These are phyloP conservation scores for Setaria viridis DNA, from an alignment of 202 grass and related monocot species.

Conservation along the genomic window DNA sequence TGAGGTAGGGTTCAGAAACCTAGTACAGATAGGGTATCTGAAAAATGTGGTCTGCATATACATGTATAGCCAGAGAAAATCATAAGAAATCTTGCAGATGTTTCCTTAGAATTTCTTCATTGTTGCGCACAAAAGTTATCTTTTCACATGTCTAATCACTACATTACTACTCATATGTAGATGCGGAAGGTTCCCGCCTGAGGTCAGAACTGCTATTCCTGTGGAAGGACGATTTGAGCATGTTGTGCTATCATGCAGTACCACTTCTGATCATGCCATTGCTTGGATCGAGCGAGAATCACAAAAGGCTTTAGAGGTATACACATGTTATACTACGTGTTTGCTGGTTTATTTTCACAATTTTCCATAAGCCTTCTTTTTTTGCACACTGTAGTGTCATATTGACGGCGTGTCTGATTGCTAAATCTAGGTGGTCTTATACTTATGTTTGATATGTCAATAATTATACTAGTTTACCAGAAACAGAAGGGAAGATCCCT, in stretches of 20 bases:
- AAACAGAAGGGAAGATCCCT: neutral
- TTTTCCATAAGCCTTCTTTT: neutral
- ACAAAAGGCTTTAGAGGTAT: conserved; percentile 83
- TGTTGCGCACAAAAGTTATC: neutral
- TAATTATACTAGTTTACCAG: neutral
- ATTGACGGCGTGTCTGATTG: conserved; percentile 8
- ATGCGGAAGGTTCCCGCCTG: conserved; percentile 94
- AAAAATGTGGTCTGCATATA: neutral
- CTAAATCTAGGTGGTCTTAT: conserved; percentile 28
- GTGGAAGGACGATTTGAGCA: conserved; percentile 97
- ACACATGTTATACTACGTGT: neutral
- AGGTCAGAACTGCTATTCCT: conserved; percentile 94
- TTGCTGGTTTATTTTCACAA: conserved; percentile 8
- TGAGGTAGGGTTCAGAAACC: neutral
- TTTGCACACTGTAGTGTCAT: neutral
- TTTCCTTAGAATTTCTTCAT: neutral
- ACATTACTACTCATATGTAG: conserved; percentile 46
- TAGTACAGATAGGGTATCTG: neutral
- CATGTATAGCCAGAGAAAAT: neutral
- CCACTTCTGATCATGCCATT: conserved; percentile 97
- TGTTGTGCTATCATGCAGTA: conserved; percentile 95
- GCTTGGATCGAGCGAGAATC: conserved; percentile 90
- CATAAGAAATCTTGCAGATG: conserved; percentile 14
- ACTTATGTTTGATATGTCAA: conserved; percentile 14
- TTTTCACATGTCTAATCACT: conserved; percentile 25